Conservation (phyloP, 2,329 filamentous ascomycete species). For the Aspergillus terreus region DNA sequence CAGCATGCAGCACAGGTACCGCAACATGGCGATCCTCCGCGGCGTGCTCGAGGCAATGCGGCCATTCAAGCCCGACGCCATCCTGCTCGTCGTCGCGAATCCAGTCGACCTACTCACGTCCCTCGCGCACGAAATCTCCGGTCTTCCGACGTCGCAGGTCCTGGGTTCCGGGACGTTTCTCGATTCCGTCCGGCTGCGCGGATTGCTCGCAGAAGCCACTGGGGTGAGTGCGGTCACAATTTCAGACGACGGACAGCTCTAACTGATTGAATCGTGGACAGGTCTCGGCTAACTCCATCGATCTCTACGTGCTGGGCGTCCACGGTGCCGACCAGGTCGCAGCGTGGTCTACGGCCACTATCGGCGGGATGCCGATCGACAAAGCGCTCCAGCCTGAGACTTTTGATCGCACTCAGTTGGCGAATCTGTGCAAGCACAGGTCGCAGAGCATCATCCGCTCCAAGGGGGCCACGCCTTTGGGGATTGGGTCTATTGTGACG, state of each 20-base stretch:
- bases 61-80: constrained; percentile 46
- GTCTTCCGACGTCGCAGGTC: constrained; percentile 48
- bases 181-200: constrained; percentile 49
- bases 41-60: constrained; percentile 48
- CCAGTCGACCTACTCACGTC: constrained; percentile 55
- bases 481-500: constrained; percentile 47
- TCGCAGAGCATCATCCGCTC: constrained; percentile 46
- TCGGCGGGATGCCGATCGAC: constrained; percentile 41
- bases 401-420: constrained; percentile 33
- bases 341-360: constrained; percentile 45
- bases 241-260: neutral
- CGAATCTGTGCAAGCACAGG: constrained; percentile 44
- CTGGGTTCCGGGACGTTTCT: constrained; percentile 53
- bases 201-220: constrained; percentile 11
- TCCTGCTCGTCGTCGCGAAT: constrained; percentile 53
- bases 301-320: constrained; percentile 47
- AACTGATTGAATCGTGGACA: neutral
- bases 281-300: constrained; percentile 29
- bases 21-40: constrained; percentile 41
- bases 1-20: constrained; percentile 43
- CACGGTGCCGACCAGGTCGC: constrained; percentile 49
- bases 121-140: constrained; percentile 46
- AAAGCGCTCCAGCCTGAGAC: constrained; percentile 25
- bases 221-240: neutral
- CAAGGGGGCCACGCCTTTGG: constrained; percentile 51